Base-by-base conservation (phyloP, 2,329 filamentous ascomycete species). In the Trichophyton benhamiae region DNA sequence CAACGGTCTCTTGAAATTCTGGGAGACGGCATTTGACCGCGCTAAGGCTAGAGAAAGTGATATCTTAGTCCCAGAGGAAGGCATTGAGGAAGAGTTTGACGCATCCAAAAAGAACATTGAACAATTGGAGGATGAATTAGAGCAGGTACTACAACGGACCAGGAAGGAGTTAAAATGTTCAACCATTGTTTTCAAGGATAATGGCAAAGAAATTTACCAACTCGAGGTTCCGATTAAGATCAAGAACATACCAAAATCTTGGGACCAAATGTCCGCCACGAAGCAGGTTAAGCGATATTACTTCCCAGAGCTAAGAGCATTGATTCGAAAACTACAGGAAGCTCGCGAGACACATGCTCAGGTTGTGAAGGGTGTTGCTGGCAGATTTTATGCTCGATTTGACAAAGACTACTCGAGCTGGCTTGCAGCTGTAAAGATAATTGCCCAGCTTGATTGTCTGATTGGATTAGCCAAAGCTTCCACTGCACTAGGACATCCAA, bases 161-260 rank as follows among this genome's bases (percentile, higher is more conserved):
- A 87, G 88, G 64, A 81, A 82, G 38, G 83, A 91, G 49, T 78
- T 96, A 3, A 88, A 87, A 63, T 90, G 87, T 62, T 87, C 82
- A 66, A 81, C 82, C 0, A 81, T 92, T 64, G 85, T 85, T 70
- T 94, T 86, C 68, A 85, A 85, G 30, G 89, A 97, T 70, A 87
- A 95, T 6, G 94, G 94, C 64, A 99, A 99, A 72, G 94, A 99
- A 70, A 89, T 99, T 59, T 97, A 95, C 75, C 92, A 99, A 74
- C 80, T 99, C 9, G 94, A 99, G 72, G 87, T 89, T 0, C 92
- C 94, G 0, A 78, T 82, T 69, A 95, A 94, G 73, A 78, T 89
- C 69, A 96, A 95, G 73, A 85, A 76, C 62, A 77, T 99, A 1
- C 94, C 94, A 0, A 87, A 87, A 66, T 83, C 79, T 68, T 99